Conservation (phyloP, 164 flowering plant genomes). For the Buxus sempervirens region DNA sequence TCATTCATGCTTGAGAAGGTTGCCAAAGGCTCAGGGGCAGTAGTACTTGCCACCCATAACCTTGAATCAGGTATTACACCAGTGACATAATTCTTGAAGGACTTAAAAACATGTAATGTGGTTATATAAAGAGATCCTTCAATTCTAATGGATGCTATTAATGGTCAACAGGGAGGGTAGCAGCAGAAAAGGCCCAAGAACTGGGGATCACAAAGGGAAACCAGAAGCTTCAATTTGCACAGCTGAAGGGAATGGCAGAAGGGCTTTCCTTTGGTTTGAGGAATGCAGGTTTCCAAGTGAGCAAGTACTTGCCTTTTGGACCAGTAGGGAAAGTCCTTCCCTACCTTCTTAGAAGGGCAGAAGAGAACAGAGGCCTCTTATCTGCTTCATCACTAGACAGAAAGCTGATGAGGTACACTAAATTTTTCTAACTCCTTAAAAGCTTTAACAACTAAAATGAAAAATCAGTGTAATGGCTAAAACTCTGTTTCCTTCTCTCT, state of each 20-base stretch:
- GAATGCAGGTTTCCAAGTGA: slow-evolving; percentile 81
- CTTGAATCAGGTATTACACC: slow-evolving; percentile 64
- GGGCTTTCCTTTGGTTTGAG: slow-evolving; percentile 64
- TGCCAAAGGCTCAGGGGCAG: slow-evolving; percentile 43
- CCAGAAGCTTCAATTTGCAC: slow-evolving; percentile 74
- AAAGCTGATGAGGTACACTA: slow-evolving; percentile 59
- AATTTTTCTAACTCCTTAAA: neutral
- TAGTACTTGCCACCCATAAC: slow-evolving; percentile 86
- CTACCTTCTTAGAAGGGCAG: slow-evolving; percentile 85
- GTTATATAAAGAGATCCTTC: neutral
- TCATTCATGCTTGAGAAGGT: slow-evolving; percentile 64
- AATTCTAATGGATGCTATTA: neutral
- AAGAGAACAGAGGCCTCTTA: slow-evolving; percentile 81
- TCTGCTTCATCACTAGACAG: slow-evolving; percentile 64
- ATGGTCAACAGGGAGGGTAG: slow-evolving; percentile 48
- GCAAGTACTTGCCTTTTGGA: slow-evolving; percentile 91
- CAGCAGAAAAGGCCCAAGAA: slow-evolving; percentile 53
- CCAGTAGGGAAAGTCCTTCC: slow-evolving; percentile 81
- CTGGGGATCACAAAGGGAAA: slow-evolving; percentile 59
- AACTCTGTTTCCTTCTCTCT: neutral
- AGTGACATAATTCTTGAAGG: neutral
- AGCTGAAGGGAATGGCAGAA: slow-evolving; percentile 93
- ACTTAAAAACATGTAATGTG: neutral
- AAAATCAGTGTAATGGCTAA: neutral
- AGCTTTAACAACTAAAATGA: neutral